Evolutionary conservation across 106 monocot genomes (phyloP), one percentile per base, ranked within the genome.

Genomic region (Alisma plantagoaquatica): DNA sequence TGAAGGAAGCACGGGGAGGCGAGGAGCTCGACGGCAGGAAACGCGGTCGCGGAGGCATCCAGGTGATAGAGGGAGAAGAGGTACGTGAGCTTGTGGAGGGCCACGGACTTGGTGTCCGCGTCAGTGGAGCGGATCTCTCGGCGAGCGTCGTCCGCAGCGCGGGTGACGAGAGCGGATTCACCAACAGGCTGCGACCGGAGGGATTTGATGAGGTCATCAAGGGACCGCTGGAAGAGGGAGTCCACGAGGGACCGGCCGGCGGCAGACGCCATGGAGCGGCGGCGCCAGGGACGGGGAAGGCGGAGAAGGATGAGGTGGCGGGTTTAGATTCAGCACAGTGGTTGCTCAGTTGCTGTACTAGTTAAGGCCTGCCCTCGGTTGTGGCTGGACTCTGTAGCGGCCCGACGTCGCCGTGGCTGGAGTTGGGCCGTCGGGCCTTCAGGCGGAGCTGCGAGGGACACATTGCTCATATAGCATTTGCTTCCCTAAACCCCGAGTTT

Each of bases 81-180:
- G 70, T 72, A 93, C 57, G 80, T 76, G 61, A 93, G 83, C 70
- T 93, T 93, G 53, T 71, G 72, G 53, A 87, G 72, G 54, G 94
- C 87, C 46, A 56, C 3, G 60, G 73, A 63, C 18, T 83, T 83
- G 61, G 87, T 84, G 41, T 52, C 16, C 23, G 50, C 58, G 56
- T 83, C 80, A 29, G 77, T 26, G 53, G 77, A 75, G 67, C 77
- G 80, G 72, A 87, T 65, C 83, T 87, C 93, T 27, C 82, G 93
- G 59, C 80, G 87, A 70, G 77, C 71, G 67, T 83, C 82, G 56
- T 60, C 51, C 48, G 83, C 49, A 65, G 76, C 23, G 51, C 75
- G 72, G 43, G 76, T 45, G 72, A 94, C 51, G 53, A 59, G 27
- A 51, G 48, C 19, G 49, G 78, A 15, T 22, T 66, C 61, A 51